Conservation (phyloP, 495 filamentous ascomycete genomes). For the Venustampulla echinocandica region DNA sequence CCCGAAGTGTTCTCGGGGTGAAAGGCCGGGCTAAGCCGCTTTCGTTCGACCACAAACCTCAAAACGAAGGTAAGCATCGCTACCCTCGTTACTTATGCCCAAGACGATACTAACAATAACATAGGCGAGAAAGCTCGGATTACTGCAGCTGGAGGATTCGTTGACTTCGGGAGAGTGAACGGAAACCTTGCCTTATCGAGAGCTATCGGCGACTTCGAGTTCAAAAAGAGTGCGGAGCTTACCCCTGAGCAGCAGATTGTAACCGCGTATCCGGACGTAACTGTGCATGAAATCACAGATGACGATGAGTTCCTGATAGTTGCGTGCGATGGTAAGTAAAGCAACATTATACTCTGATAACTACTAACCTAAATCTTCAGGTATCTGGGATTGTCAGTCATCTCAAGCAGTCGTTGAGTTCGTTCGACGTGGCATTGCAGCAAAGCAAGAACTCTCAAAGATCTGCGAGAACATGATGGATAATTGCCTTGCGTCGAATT, state of each 20-base stretch:
- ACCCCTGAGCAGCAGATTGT: conserved; percentile 96
- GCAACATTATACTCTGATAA: not conserved
- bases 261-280: conserved; percentile 91
- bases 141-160: conserved; percentile 89
- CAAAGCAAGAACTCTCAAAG: conserved; percentile 82
- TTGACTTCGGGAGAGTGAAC: conserved; percentile 97
- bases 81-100: not conserved
- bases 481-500: conserved; percentile 94
- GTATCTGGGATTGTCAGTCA: conserved; percentile 99
- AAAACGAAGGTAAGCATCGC: conserved; percentile 73
- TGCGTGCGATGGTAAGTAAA: conserved; percentile 84
- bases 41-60: conserved; percentile 96
- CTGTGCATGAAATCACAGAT: conserved; percentile 75
- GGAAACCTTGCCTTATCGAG: conserved; percentile 96
- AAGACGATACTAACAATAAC: conserved; percentile 16
- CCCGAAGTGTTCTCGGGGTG: conserved; percentile 83
- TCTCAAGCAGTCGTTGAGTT: conserved; percentile 97
- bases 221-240: conserved; percentile 97
- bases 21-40: conserved; percentile 95
- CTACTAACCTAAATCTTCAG: conserved; percentile 34
- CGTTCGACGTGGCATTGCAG: conserved; percentile 88
- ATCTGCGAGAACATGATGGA: conserved; percentile 99
- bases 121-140: conserved; percentile 94
- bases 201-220: conserved; percentile 98
- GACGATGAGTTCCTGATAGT: conserved; percentile 97